Base-by-base conservation (phyloP, 345 rosid species). In the Tarenaya hassleriana region DNA sequence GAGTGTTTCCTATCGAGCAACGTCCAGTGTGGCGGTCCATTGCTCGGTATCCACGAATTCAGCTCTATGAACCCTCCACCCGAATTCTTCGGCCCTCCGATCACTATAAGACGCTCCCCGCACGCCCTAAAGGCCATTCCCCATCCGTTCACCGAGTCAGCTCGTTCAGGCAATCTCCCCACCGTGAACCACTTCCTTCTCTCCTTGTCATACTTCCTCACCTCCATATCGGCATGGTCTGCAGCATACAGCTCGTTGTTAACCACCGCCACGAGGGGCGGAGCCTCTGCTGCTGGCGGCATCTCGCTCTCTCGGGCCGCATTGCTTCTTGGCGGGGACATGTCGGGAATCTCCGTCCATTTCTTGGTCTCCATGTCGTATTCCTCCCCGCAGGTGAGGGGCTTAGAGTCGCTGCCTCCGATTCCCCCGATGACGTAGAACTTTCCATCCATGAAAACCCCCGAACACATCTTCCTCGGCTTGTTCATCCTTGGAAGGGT, bases 101-200 rank as follows among this genome's bases (percentile, higher is more conserved):
- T 81, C 34, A 90, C 97, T 8, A 90, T 76, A 35, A 89, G 78
- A 60, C 76, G 55, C 55, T 83, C 88, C 42, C 97, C 97, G 35
- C 94, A 86, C 3, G 95, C 94, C 78, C 94, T 74, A 52, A 90
- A 90, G 7, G 97, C 97, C 27, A 90, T 77, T 15, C 97, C 97
- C 97, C 97, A 90, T 16, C 97, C 97, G 39, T 90, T 81, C 76
- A 86, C 80, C 9, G 95, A 86, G 62, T 67, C 81, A 15, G 86
- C 88, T 35, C 88, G 75, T 50, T 81, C 94, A 38, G 97, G 97
- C 78, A 90, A 68, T 31, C 77, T 66, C 24, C 97, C 97, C 17
- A 90, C 66, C 0, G 80, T 70, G 34, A 62, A 16, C 97, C 97
- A 90, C 8, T n/a, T 52, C 60, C 63, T 79, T 0, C 48, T 47